These are phyloP conservation scores for Penicillium daleae DNA, from an alignment of 495 filamentous ascomycete genomes.

Conservation along the genomic window DNA sequence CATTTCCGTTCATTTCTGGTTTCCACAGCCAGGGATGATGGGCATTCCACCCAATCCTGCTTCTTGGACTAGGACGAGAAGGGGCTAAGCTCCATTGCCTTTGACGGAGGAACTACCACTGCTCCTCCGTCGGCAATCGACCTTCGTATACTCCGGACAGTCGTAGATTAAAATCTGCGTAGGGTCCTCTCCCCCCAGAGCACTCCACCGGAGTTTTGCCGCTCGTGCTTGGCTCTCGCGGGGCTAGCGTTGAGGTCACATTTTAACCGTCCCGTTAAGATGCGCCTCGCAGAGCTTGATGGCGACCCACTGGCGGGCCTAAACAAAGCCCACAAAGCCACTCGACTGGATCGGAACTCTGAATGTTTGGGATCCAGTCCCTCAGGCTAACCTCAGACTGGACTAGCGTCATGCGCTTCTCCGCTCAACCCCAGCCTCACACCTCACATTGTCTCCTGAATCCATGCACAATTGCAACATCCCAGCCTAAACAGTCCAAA, in stretches of 20 bases:
- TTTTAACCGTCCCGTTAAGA: constrained; percentile 13
- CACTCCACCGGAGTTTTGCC: constrained; percentile 31
- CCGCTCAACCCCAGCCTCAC: constrained; percentile 15
- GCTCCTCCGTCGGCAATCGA: not conserved
- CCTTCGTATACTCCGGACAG: no score
- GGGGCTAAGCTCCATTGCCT: not conserved
- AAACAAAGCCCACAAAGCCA: constrained; percentile 4
- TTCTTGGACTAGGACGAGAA: not conserved
- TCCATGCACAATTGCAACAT: not conserved
- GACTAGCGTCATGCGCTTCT: constrained; percentile 1
- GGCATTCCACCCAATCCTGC: not conserved
- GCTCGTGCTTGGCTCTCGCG: not conserved
- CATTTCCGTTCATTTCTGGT: constrained; percentile 6
- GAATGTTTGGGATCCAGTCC: not conserved
- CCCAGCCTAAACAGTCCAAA: not conserved
- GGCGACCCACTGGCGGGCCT: constrained; percentile 4
- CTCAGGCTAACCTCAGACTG: not conserved
- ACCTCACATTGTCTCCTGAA: constrained; percentile 5
- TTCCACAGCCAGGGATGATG: constrained; percentile 3
- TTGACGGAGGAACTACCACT: not conserved
- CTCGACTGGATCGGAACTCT: no score
- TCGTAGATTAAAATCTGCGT: no score
- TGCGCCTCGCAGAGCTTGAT: constrained; percentile 13
- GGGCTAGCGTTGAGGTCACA: constrained; percentile 5
- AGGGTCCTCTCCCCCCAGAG: no score